A percentile compares a stretch with the other conserved stretches of the same genome.
Conservation (phyloP, 495 filamentous ascomycete genomes). For the Evansstolkia leycettana region DNA sequence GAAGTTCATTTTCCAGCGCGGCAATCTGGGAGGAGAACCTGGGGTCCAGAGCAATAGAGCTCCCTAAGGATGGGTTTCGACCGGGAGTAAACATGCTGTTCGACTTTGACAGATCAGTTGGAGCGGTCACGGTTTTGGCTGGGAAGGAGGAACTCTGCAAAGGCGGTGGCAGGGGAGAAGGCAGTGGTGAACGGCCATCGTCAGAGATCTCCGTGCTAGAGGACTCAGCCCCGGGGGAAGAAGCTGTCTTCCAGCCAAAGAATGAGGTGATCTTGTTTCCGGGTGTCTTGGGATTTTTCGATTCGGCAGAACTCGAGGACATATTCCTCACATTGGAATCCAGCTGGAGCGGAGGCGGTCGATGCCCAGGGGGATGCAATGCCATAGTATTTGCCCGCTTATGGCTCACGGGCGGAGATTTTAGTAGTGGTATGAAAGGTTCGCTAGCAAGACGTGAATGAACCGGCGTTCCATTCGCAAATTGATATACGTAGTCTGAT, state of each 20-base stretch:
- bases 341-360: conserved; percentile 30
- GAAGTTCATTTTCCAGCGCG: conserved; percentile 88
- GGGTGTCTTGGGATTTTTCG: conserved; percentile 44
- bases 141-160: conserved; percentile 28
- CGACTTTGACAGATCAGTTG: conserved; percentile 32
- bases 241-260: conserved; percentile 51
- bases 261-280: conserved; percentile 53
- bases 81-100: conserved; percentile 25
- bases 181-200: conserved; percentile 42
- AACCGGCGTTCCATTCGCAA: conserved; percentile 30
- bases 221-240: conserved; percentile 44
- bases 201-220: conserved; percentile 56
- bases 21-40: conserved; percentile 39
- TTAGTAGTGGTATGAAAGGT: conserved; percentile 32
- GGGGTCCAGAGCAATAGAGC: conserved; percentile 28
- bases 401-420: conserved; percentile 23
- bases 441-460: conserved; percentile 37
- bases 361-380: conserved; percentile 22
- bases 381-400: conserved; percentile 33
- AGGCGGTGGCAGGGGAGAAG: conserved; percentile 43
- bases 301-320: conserved; percentile 17
- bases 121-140: conserved; percentile 19
- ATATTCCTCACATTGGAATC: conserved; percentile 21
- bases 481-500: conserved; percentile 21
- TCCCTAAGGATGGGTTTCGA: conserved; percentile 22